phyloP scores from a whole-genome alignment of 2,329 filamentous ascomycete species.

The Onygenales sp. region DNA sequence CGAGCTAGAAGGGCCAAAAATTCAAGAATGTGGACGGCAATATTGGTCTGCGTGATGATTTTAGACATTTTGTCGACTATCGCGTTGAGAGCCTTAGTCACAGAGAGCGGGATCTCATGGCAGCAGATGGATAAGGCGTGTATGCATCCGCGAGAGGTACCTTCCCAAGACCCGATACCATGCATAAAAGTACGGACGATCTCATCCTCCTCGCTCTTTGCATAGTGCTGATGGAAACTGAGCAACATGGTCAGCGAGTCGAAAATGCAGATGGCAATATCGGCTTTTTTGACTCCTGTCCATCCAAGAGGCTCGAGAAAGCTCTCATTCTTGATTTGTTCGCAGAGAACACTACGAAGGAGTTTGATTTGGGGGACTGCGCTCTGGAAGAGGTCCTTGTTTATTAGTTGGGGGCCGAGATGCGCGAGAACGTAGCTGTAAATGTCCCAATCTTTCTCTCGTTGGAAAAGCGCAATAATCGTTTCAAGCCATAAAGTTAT shows the following conservation, averaged over 20 bases:
- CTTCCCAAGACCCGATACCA: conserved; percentile 74
- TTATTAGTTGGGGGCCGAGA: conserved; percentile 77
- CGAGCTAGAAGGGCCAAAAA: conserved; percentile 86
- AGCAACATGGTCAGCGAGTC: conserved; percentile 79
- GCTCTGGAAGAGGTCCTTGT: conserved; percentile 72
- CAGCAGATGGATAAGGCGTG: conserved; percentile 92
- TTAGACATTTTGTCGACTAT: conserved; percentile 90
- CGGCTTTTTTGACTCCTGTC: conserved; percentile 74
- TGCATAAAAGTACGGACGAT: conserved; percentile 78
- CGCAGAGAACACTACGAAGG: conserved; percentile 66
- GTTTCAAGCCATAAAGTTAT: conserved; percentile 66
- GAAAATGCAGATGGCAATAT: conserved; percentile 82
- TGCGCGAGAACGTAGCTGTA: conserved; percentile 86
- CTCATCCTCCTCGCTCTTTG: conserved; percentile 78
- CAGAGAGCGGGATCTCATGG: conserved; percentile 81
- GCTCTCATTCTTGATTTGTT: conserved; percentile 66
- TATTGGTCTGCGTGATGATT: conserved; percentile 85
- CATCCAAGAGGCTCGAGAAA: conserved; percentile 73
- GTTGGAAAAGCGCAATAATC: conserved; percentile 62
- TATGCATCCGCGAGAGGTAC: conserved; percentile 85
- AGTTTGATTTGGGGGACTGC: conserved; percentile 66
- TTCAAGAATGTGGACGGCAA: conserved; percentile 90
- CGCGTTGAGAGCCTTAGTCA: conserved; percentile 73
- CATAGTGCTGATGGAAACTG: conserved; percentile 80
- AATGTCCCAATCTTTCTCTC: conserved; percentile 77